Percentiles rank a stretch among this genome's conserved stretches.
phyloP scores from a whole-genome alignment of 345 rosid species.

The Psidium guajava region DNA sequence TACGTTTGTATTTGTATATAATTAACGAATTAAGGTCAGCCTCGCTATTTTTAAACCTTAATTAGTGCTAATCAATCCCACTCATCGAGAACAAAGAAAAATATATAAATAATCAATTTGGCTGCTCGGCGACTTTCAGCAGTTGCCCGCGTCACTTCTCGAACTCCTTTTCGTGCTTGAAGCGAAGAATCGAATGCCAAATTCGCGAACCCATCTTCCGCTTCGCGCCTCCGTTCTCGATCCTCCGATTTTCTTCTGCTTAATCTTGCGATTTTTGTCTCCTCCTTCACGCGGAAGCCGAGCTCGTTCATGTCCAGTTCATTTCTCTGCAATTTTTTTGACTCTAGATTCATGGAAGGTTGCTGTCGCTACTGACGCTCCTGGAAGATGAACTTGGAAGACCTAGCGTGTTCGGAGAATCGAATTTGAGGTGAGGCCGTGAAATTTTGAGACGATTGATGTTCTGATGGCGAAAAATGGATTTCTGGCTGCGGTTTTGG shows the following conservation, averaged over 20 bases:
- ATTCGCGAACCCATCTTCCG: not conserved
- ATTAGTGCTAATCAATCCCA: not conserved
- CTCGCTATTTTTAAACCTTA: not conserved
- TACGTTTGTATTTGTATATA: no score
- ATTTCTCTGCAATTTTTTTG: not conserved
- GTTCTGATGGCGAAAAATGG: constrained; percentile 26
- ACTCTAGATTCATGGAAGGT: not conserved
- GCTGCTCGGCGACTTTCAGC: not conserved
- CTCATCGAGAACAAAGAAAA: not conserved
- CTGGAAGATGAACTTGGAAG: not conserved
- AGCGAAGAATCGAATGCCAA: not conserved
- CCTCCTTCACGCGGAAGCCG: not conserved
- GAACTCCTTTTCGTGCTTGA: not conserved
- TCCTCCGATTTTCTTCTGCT: not conserved
- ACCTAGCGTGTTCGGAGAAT: not conserved
- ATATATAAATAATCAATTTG: no score
- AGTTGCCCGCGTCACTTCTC: not conserved
- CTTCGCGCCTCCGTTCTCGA: not conserved
- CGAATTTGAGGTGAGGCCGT: not conserved
- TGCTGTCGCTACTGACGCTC: not conserved
- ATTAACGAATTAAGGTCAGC: not conserved
- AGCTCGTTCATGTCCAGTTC: not conserved
- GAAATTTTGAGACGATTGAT: not conserved
- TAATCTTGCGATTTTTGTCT: not conserved
- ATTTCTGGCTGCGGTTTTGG: constrained; percentile 18